Evolutionary conservation across 1,284 basidiomycete genomes (phyloP).

Genomic region (Fomitiporia mediterranea): DNA sequence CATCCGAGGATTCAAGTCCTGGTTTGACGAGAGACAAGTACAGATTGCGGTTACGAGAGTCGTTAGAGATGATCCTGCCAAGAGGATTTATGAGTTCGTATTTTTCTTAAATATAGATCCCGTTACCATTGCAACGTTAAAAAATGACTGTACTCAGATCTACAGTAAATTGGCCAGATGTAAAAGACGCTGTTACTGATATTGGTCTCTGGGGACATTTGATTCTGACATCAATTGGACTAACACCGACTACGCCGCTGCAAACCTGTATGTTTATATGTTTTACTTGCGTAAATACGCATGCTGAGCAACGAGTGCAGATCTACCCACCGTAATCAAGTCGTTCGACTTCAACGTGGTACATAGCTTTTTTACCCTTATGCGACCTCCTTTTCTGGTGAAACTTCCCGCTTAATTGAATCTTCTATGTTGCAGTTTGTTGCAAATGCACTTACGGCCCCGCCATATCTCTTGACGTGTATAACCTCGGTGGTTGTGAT

Average conservation of each 20-base stretch:
- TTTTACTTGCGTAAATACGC: too few species aligned
- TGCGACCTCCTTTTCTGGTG: neutral
- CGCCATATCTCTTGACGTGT: slow-evolving; percentile 36
- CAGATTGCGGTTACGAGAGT: slow-evolving; percentile 35
- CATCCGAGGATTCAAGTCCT: slow-evolving; percentile 31
- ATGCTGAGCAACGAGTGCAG: too few species aligned
- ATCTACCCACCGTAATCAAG: slow-evolving; percentile 38
- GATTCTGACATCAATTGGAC: slow-evolving; percentile 31
- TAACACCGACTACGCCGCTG: slow-evolving; percentile 35
- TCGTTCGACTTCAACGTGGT: slow-evolving; percentile 35
- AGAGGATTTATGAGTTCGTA: slow-evolving; percentile 34
- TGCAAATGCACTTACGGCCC: slow-evolving; percentile 37
- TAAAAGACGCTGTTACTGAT: slow-evolving; percentile 34
- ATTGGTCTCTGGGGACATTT: slow-evolving; percentile 35
- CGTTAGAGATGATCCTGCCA: slow-evolving; percentile 35
- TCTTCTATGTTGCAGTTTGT: slow-evolving; percentile 24
- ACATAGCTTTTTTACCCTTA: neutral
- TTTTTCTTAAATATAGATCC: neutral
- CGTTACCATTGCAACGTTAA: neutral
- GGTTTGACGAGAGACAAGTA: slow-evolving; percentile 33
- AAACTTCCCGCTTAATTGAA: neutral
- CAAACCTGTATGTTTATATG: slow-evolving; percentile 29
- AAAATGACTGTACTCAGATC: slow-evolving; percentile 24
- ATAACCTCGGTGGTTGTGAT: slow-evolving; percentile 32
- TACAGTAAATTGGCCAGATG: slow-evolving; percentile 32